Evolutionary conservation across 768 basidiomycete species (phyloP), one percentile per base, ranked within the genome.

Genomic region (Naganishia antarctica): DNA sequence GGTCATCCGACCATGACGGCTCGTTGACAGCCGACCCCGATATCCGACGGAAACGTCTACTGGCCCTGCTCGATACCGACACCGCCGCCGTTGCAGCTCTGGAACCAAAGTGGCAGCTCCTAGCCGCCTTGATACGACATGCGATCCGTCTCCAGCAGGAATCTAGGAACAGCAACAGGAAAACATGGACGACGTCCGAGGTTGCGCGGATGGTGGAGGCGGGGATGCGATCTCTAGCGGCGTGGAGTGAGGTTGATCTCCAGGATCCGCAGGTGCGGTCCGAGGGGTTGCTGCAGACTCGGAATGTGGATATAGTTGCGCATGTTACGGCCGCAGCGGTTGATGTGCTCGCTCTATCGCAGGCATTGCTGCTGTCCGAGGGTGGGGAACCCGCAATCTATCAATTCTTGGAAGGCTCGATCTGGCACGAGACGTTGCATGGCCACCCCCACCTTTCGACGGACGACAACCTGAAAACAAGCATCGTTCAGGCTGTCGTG

Each of bases 231-330:
- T 63, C 29, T 12, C 31, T n/a, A 31, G 37, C 50, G 41, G 49
- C 41, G 1, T 63, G 50, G 49, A 25, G 49, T 47, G 9, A 45
- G 9, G 16, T 16, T 5, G 32, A 62, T 13, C n/a, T n/a, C n/a
- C n/a, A n/a, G n/a, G n/a, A n/a, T n/a, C n/a, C n/a, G n/a, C n/a
- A n/a, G n/a, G n/a, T n/a, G n/a, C 28, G 12, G 28, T 4, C 43
- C 26, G 21, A 29, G 8, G 26, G 48, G 25, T 13, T 73, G 4
- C 62, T 77, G 18, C 67, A 69, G n/a, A 71, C 45, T 47, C 61
- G 74, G n/a, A 70, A 72, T 59, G 59, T 64, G 29, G 46, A 67
- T 11, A 65, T 77, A 13, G 66, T 74, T 18, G 71, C 74, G 18
- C 72, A 72, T 18, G 18, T 72, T 2, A 66, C 61, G 18, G 69